phyloP scores from a whole-genome alignment of 2,329 filamentous ascomycete species.

The Colletotrichum sp. region DNA sequence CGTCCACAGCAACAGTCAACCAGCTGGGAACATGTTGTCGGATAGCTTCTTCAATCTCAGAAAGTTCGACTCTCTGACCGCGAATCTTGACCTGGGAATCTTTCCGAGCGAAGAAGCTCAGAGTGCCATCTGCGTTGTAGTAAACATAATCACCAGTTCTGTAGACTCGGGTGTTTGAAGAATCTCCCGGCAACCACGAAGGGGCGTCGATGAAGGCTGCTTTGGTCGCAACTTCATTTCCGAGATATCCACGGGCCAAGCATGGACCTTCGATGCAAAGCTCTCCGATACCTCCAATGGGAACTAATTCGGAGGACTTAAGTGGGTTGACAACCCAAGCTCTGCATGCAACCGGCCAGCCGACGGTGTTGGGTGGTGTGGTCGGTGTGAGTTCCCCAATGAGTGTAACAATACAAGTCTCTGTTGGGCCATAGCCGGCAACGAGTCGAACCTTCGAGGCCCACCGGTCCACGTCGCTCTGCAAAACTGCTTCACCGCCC shows the following conservation, averaged over 20 bases:
- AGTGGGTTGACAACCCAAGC: slow-evolving; percentile 29
- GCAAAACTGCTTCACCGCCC: slow-evolving; percentile 29
- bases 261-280: slow-evolving; percentile 4
- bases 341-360: slow-evolving; percentile 27
- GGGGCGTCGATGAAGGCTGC: not conserved
- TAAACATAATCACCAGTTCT: slow-evolving; percentile 54
- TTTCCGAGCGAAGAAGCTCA: slow-evolving; percentile 53
- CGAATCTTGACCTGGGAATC: slow-evolving; percentile 59
- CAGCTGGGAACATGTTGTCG: not conserved
- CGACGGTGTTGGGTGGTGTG: slow-evolving; percentile 2
- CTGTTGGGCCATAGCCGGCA: not conserved
- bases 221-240: not conserved
- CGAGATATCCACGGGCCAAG: not conserved
- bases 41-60: slow-evolving; percentile 14
- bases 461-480: slow-evolving; percentile 39
- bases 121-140: slow-evolving; percentile 43
- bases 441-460: not conserved
- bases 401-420: not conserved
- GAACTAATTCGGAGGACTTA: slow-evolving; percentile 27
- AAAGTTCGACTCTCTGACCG: slow-evolving; percentile 54
- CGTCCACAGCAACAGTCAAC: not conserved
- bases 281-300: slow-evolving; percentile 18
- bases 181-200: not conserved
- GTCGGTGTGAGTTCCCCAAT: slow-evolving; percentile 35
- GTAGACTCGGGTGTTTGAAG: slow-evolving; percentile 35